Evolutionary conservation across 202 grass and related monocot species (phyloP), one percentile per base, ranked within the genome.

Genomic region (Schoenoplectus triqueter): DNA sequence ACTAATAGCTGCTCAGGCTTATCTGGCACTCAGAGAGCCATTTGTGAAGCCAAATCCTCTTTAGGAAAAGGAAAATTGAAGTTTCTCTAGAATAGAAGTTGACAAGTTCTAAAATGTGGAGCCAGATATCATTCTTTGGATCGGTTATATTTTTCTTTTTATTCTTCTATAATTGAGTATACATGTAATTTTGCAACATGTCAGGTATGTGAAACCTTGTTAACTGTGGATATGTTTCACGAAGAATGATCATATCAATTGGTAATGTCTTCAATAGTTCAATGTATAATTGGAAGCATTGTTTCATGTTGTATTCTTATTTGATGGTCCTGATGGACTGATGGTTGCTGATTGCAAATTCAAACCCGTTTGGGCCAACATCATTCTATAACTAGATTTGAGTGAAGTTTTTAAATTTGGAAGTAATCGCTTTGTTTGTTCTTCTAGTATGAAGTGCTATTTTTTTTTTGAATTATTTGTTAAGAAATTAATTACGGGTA

Each of bases 21-120:
- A 82, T 13, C 70, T 4, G 91, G 85, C 22, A 69, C 81, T 77
- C 86, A 92, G 66, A 92, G 81, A 84, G 72, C 87, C 56, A 68
- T 77, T 75, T 97, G 94, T 82, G 86, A 73, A 82, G 85, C 85
- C 82, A 97, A 94, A 90, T 94, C 88, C n/a, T 45, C 83, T 59
- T 66, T 86, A 11, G 86, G 52, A 54, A 90, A 88, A 65, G 91
- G 91, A 66, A 97, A 94, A 80, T 89, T 97, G 90, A 97, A 94
- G 83, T 87, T 89, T 81, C 52, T 67, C 20, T 97, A 80, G 55
- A 61, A 18, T 61, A 46, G 55, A 62, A 61, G 11, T 44, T 62
- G 75, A 79, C 22, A 17, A 61, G 55, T 62, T 45, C 39, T 46
- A 79, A 60, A 69, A 70, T 69, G 20, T 13, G 17, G 63, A 19